A percentile compares a stretch with the other conserved stretches of the same genome.
Evolutionary conservation across 768 basidiomycete species (phyloP).

Genomic region (Cytidiella melzeri): DNA sequence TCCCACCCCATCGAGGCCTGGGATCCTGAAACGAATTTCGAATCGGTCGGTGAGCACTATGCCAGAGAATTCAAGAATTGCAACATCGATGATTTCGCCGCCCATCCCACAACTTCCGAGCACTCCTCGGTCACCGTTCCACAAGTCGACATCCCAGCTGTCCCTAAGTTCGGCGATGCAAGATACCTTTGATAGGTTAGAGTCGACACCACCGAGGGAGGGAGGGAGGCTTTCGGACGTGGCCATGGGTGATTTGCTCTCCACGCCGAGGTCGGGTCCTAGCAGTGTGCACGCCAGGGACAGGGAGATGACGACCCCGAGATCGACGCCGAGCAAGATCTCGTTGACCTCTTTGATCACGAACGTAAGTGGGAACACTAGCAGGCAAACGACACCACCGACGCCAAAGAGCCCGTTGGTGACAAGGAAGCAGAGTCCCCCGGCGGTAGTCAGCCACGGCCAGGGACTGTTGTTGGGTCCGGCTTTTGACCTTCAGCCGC

Average conservation of each 20-base stretch:
- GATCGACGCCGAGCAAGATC: slow-evolving; percentile 1
- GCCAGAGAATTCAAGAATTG: neutral
- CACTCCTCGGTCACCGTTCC: slow-evolving; percentile 1
- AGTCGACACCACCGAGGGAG: neutral
- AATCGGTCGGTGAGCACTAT: slow-evolving; percentile 1
- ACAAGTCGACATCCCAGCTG: neutral
- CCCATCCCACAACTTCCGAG: slow-evolving; percentile 4
- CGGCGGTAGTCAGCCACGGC: neutral
- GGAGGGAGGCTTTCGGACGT: neutral
- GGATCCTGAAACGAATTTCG: slow-evolving; percentile 5
- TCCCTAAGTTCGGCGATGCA: neutral
- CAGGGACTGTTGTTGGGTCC: slow-evolving; percentile 7
- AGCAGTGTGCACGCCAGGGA: neutral
- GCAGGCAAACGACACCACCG: neutral
- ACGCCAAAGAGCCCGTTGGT: neutral
- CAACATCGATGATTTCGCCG: too few species aligned
- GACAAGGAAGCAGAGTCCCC: neutral
- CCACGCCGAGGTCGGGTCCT: neutral
- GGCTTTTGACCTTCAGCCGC: slow-evolving; percentile 10
- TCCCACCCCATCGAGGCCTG: neutral
- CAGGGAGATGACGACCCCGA: neutral
- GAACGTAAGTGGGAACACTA: neutral
- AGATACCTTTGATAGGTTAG: neutral
- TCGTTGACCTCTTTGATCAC: neutral
- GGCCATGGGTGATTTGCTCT: neutral